Evolutionary conservation across 2,329 filamentous ascomycete genomes (phyloP), one percentile per base, ranked within the genome.

Genomic region (Phoma sp.): DNA sequence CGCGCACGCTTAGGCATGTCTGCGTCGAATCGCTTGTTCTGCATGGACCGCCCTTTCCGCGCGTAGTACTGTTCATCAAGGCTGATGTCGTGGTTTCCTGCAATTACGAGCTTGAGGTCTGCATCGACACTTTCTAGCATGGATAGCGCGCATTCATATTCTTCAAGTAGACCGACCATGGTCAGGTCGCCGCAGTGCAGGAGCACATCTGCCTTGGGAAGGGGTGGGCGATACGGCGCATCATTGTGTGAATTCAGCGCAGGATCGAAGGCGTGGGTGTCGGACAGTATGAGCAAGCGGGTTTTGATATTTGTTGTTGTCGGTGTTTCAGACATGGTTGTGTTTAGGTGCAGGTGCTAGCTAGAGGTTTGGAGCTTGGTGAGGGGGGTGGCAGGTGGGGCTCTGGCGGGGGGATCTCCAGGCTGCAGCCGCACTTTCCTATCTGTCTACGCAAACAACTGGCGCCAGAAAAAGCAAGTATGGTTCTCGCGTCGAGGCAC

Each of bases 31-130:
- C 65, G 44, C 53, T 54, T n/a, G 10, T 62, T 25, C 52, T 69
- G 55, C 70, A 72, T 71, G 18, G 57, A 46, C 30, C 57, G 38
- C 0, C 72, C 71, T 33, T 60, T 69, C 6, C 66, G 41, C 7
- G 3, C 13, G 61, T 81, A 83, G 65, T 80, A 83, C 0, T 70
- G 68, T 35, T 76, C 73, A 58, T 88, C 84, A 1, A 87, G 76
- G 4, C 79, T 81, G 38, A 85, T 74, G 62, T 87, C 85, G 69
- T 88, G 85, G 63, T 87, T 87, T 0, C 85, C 85, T 0, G 85
- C 80, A 55, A 88, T 86, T 18, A 87, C 80, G 23, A 88, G 74
- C 62, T 87, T 88, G 4, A 87, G 68, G 7, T 80, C 78, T 2
- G 83, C 83, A 11, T 82, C 72, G 32, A 83, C 78, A 1, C 62